Conservation (phyloP, 208 protist species). For the Leishmania amazonensis region DNA sequence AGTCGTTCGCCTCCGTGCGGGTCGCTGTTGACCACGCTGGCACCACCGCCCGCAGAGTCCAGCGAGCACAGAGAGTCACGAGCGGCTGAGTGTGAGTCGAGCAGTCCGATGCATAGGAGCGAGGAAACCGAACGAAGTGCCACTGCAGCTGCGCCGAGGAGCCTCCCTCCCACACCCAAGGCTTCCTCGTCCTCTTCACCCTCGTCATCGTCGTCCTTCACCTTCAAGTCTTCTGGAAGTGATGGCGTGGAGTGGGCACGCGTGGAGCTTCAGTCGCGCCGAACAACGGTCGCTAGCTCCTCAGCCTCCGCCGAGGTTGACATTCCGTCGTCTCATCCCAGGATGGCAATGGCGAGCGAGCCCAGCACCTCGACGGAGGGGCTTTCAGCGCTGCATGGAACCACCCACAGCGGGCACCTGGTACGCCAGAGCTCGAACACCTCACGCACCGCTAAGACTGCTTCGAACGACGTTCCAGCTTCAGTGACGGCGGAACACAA, state of each 20-base stretch:
- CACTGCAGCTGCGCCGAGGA: neutral
- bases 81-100: neutral
- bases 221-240: neutral
- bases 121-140: neutral
- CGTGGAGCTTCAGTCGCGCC: neutral
- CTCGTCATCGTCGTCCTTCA: slow-evolving; percentile 22
- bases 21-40: neutral
- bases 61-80: neutral
- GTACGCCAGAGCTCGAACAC: neutral
- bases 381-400: neutral
- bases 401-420: neutral
- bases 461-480: neutral
- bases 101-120: neutral
- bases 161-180: neutral
- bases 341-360: neutral
- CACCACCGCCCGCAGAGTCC: neutral
- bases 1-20: neutral
- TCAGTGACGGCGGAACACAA: neutral
- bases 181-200: slow-evolving; percentile 16
- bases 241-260: slow-evolving; percentile 5
- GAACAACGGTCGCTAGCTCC: neutral
- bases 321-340: neutral
- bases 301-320: slow-evolving; percentile 1
- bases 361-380: neutral
- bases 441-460: neutral